Evolutionary conservation across 768 basidiomycete species (phyloP), one percentile per base, ranked within the genome.

Genomic region (Coprinopsis sp.): DNA sequence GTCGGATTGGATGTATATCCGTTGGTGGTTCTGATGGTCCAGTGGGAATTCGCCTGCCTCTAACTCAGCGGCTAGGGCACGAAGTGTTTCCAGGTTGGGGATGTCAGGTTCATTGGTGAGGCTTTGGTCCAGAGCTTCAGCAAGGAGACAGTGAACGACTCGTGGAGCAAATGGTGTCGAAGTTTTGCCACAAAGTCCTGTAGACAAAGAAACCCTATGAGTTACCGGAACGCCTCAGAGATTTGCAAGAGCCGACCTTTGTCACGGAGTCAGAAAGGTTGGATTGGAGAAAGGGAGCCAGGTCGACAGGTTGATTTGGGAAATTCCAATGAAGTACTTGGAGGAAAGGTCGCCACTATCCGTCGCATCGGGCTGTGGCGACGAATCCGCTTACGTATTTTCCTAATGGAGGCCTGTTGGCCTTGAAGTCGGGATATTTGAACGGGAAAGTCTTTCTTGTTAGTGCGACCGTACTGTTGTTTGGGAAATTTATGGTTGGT

Each of bases 1-100:
- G n/a, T n/a, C n/a, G n/a, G n/a, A n/a, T n/a, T n/a, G n/a, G n/a
- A n/a, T n/a, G n/a, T n/a, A n/a, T n/a, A n/a, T n/a, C n/a, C n/a
- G n/a, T n/a, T n/a, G n/a, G n/a, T n/a, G n/a, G n/a, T n/a, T n/a
- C n/a, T n/a, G n/a, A n/a, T n/a, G n/a, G n/a, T n/a, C n/a, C n/a
- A n/a, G n/a, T n/a, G n/a, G n/a, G n/a, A 44, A 23, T 19, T 44
- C 30, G 29, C 43, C n/a, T n/a, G 30, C 12, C 31, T 18, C 12
- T 18, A 19, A 5, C 31, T 44, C 5, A 33, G 36, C 23, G 54
- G 49, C 27, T 55, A 56, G 44, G 56, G 46, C 3, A 51, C 54
- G 42, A 56, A 52, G 14, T 44, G 51, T n/a, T 49, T 46, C 8
- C 46, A 44, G 22, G 22, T 18, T 24, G 7, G 36, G 12, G 21